Percentiles rank a stretch among this genome's conserved stretches.
Evolutionary conservation across 2,329 filamentous ascomycete genomes (phyloP).

Genomic region (Helotiales sp.): DNA sequence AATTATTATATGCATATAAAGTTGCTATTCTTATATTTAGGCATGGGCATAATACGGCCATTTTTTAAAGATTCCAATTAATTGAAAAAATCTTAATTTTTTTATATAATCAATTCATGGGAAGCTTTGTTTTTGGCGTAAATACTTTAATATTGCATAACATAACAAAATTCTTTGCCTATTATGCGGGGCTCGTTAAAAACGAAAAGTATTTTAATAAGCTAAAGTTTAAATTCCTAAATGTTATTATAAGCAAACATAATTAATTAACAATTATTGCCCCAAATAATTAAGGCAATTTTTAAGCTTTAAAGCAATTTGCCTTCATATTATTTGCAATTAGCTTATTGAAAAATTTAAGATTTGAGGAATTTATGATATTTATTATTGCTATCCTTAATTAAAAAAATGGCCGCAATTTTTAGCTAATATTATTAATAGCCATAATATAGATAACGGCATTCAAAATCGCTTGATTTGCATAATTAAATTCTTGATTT

Average conservation of each 20-base stretch:
- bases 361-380: neutral
- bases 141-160: neutral
- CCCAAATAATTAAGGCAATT: neutral
- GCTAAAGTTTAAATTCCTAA: neutral
- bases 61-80: neutral
- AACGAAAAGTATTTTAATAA: neutral
- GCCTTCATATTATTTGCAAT: neutral
- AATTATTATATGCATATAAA: neutral
- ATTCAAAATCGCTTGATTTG: neutral
- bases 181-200: neutral
- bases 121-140: neutral
- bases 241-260: neutral
- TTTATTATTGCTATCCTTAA: neutral
- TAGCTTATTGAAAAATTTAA: neutral
- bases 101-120: neutral
- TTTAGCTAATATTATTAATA: neutral
- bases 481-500: neutral
- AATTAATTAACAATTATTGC: neutral
- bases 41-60: neutral
- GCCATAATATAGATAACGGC: neutral
- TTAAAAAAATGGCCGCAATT: neutral
- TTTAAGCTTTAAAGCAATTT: neutral
- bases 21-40: neutral
- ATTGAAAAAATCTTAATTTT: neutral
- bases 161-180: neutral